Conservation (phyloP, 2,329 filamentous ascomycete genomes). For the Aspergillus texensis region DNA sequence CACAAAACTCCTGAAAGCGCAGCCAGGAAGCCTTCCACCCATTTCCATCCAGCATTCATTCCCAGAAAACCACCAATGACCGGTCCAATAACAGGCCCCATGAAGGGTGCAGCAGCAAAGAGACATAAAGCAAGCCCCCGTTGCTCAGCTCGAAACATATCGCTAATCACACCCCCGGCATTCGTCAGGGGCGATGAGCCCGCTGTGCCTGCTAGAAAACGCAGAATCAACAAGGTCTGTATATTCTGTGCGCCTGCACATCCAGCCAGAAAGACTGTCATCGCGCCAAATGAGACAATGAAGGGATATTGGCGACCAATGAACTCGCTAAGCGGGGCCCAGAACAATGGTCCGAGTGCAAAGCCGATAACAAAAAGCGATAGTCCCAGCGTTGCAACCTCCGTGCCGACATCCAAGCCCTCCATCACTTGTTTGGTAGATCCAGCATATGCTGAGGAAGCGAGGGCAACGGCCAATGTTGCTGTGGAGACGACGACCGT, state of each 20-base stretch:
- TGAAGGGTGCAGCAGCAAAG: conserved; percentile 66
- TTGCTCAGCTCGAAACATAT: conserved; percentile 56
- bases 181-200: conserved; percentile 63
- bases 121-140: conserved; percentile 61
- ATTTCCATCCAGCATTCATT: conserved; percentile 64
- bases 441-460: conserved; percentile 15
- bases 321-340: conserved; percentile 33
- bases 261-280: conserved; percentile 62
- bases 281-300: conserved; percentile 24
- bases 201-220: conserved; percentile 65
- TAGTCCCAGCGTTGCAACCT: conserved; percentile 16
- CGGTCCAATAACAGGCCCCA: conserved; percentile 64
- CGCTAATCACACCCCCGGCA: conserved; percentile 60
- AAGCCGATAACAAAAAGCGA: conserved; percentile 41
- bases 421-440: conserved; percentile 12
- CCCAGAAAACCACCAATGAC: conserved; percentile 67
- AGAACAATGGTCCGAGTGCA: conserved; percentile 41
- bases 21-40: conserved; percentile 63
- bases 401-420: conserved; percentile 9
- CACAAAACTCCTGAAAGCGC: conserved; percentile 64
- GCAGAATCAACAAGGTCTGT: conserved; percentile 59
- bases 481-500: conserved; percentile 58
- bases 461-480: conserved; percentile 14
- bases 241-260: conserved; percentile 53
- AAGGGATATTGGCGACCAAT: conserved; percentile 28